Evolutionary conservation across 768 basidiomycete genomes (phyloP).

Genomic region (Suillus luteus): DNA sequence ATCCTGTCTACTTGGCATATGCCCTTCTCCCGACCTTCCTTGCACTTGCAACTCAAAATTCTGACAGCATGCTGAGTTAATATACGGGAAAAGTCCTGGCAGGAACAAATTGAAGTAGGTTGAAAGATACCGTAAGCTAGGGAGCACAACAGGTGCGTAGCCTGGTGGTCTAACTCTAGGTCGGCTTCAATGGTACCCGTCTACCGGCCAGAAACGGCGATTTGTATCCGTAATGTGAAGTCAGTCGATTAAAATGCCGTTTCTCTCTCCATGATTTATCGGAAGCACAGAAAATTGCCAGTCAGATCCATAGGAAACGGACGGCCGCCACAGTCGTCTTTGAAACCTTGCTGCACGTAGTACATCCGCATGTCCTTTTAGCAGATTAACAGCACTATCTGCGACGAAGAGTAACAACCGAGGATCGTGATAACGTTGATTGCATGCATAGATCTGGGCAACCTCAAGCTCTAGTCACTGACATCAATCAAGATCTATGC

Average conservation of each 20-base stretch:
- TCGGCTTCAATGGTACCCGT: not conserved
- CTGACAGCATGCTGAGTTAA: constrained; percentile 85
- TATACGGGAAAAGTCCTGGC: constrained; percentile 70
- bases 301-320: constrained; percentile 1
- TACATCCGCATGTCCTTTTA: not conserved
- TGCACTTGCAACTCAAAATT: constrained; percentile 84
- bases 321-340: not conserved
- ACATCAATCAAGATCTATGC: not conserved
- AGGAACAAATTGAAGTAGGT: constrained; percentile 76
- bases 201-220: not conserved
- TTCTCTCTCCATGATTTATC: not conserved
- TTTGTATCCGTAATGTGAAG: not conserved
- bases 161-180: constrained; percentile 15
- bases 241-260: not conserved
- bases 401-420: not conserved
- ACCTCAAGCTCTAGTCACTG: not conserved
- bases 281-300: not conserved
- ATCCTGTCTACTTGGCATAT: constrained; percentile 93
- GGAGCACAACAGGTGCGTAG: constrained; percentile 26
- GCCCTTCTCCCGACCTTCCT: constrained; percentile 94
- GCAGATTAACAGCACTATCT: constrained; percentile 3
- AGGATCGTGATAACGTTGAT: not conserved
- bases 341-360: not conserved
- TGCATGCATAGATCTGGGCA: not conserved
- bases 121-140: constrained; percentile 84